Evolutionary conservation across 768 basidiomycete genomes (phyloP).

Genomic region (Hypsizygus marmoreus): DNA sequence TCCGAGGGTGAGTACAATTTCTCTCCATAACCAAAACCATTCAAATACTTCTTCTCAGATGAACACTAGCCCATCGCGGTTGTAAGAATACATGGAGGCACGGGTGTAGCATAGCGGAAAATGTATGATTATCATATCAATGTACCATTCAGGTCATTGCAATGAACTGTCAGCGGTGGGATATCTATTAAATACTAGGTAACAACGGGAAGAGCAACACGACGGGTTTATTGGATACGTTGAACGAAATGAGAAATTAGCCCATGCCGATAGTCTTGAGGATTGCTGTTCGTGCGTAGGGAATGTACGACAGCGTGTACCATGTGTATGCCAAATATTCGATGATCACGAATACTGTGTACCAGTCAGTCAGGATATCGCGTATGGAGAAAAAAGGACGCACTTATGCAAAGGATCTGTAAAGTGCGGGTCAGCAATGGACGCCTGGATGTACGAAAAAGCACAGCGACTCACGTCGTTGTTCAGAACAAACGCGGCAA

Average conservation of each 20-base stretch:
- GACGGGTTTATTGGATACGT: too few relatives aligned
- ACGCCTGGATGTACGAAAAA: not conserved
- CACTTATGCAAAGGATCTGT: slow-evolving; percentile 72
- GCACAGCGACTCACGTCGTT: slow-evolving; percentile 54
- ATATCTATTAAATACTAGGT: too few relatives aligned
- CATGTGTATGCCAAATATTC: slow-evolving; percentile 91
- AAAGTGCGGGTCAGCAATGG: slow-evolving; percentile 1
- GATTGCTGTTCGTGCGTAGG: slow-evolving; percentile 81
- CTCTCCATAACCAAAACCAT: not conserved
- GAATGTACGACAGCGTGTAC: slow-evolving; percentile 88
- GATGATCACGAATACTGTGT: slow-evolving; percentile 83
- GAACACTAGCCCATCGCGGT: slow-evolving; percentile 7
- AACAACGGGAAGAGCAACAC: too few relatives aligned
- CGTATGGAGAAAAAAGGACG: slow-evolving; percentile 21
- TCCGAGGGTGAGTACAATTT: slow-evolving; percentile 52
- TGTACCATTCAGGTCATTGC: too few relatives aligned
- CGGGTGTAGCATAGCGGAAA: too few relatives aligned
- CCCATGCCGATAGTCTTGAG: slow-evolving; percentile 61
- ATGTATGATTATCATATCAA: too few relatives aligned
- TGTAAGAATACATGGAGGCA: slow-evolving; percentile 5
- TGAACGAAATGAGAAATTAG: too few relatives aligned
- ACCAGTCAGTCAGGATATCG: slow-evolving; percentile 10
- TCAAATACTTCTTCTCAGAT: slow-evolving; percentile 2
- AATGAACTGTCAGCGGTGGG: too few relatives aligned
- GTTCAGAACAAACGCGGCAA: slow-evolving; percentile 77